phyloP scores from a whole-genome alignment of 163 green algal species.

The Scenedesmus sp. region DNA sequence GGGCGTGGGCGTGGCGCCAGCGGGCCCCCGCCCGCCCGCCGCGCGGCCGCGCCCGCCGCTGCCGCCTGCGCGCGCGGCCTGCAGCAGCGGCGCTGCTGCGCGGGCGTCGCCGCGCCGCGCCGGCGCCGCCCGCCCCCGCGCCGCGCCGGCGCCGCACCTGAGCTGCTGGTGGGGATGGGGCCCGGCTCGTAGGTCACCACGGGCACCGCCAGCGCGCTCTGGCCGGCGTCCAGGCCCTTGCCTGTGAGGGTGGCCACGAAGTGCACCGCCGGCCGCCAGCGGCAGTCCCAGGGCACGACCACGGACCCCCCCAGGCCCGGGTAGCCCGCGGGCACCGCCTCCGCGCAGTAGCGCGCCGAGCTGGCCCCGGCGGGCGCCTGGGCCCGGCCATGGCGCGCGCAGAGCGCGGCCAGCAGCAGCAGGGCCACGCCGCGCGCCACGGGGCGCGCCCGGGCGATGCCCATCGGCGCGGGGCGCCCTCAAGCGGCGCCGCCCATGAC shows the following conservation, averaged over 20 bases:
- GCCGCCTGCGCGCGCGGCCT: neutral
- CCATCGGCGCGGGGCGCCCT: no score
- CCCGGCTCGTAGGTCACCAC: neutral
- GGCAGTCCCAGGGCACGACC: neutral
- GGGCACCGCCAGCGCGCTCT: neutral
- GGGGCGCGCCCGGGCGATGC: no score
- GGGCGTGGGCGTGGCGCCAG: no score
- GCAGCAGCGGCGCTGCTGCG: no score
- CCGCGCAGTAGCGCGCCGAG: conserved; percentile 23
- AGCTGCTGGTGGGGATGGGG: neutral
- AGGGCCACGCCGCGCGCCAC: neutral
- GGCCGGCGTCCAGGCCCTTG: neutral
- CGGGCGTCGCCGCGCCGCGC: no score
- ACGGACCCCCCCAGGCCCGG: conserved; percentile 12
- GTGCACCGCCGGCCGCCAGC: conserved; percentile 24
- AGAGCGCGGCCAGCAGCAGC: conserved; percentile 10
- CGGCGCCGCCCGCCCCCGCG: no score
- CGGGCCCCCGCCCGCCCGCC: neutral
- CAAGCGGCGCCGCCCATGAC: no score
- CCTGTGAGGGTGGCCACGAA: conserved; percentile 30
- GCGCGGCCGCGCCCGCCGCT: neutral
- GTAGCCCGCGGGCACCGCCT: neutral
- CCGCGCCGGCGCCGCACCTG: neutral
- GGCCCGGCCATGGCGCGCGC: conserved; percentile 16
- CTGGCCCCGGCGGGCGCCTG: no score